Percentiles rank a stretch among this genome's conserved stretches.
Evolutionary conservation across 805 yeast genomes (phyloP).

Genomic region (Cyberlindnera meyerae): DNA sequence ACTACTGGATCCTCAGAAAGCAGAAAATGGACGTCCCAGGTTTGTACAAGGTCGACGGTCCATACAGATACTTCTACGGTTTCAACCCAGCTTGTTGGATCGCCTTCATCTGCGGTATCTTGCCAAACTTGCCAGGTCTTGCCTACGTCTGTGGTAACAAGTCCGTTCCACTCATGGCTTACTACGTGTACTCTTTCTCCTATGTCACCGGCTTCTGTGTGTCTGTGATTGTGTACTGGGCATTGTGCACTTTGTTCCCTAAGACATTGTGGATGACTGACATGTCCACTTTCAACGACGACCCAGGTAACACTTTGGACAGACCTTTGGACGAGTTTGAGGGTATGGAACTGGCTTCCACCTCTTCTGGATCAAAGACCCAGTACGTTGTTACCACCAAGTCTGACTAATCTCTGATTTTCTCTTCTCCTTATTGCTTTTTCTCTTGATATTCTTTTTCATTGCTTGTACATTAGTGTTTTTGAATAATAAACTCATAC

Average conservation of each 20-base stretch:
- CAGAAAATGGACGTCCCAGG: conserved; percentile 61
- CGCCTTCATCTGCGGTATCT: conserved; percentile 45
- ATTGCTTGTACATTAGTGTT: too few species aligned
- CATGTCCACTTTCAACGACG: conserved; percentile 17
- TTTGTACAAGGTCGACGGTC: conserved; percentile 45
- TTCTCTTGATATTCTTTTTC: neutral
- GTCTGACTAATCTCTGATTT: conserved; percentile 1
- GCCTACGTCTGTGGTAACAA: conserved; percentile 54
- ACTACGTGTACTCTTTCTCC: conserved; percentile 44
- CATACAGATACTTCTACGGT: conserved; percentile 59
- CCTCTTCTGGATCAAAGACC: conserved; percentile 10
- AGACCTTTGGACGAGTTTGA: conserved; percentile 14
- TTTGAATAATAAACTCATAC: too few species aligned
- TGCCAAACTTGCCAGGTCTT: conserved; percentile 36
- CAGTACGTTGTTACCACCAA: conserved; percentile 6
- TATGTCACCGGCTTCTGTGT: conserved; percentile 58
- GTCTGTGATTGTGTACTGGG: conserved; percentile 44
- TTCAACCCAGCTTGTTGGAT: conserved; percentile 74
- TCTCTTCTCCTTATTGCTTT: neutral
- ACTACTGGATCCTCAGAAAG: conserved; percentile 63
- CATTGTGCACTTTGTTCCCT: conserved; percentile 44
- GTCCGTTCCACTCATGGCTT: conserved; percentile 69
- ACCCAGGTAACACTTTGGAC: conserved; percentile 20
- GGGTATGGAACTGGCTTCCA: conserved; percentile 10
- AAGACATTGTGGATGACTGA: conserved; percentile 24